A percentile compares a stretch with the other conserved stretches of the same genome.
These are phyloP conservation scores for Oryza nivara DNA, from an alignment of 176 grass and related monocot genomes.

Conservation along the genomic window DNA sequence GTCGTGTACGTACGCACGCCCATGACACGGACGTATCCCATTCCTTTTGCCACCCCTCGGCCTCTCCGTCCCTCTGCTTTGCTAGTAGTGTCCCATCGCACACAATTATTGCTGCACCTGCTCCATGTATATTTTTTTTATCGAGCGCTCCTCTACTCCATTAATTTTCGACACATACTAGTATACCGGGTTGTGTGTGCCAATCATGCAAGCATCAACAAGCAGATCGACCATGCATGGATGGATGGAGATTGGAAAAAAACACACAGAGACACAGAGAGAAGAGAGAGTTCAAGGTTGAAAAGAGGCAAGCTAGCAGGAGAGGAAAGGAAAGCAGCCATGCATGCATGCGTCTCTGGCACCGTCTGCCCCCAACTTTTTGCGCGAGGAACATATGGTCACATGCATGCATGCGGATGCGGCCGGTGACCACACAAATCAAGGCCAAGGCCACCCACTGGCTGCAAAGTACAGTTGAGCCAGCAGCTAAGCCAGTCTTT, in stretches of 20 bases:
- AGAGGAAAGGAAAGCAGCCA: background rate
- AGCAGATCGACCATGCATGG: background rate
- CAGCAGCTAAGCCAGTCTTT: constrained; percentile 1
- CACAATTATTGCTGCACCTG: background rate
- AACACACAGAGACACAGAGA: background rate
- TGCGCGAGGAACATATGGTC: constrained; percentile 48
- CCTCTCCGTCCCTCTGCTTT: background rate
- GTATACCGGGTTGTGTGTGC: background rate
- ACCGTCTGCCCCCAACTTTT: constrained; percentile 31
- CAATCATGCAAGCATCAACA: constrained; percentile 28
- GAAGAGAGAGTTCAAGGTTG: background rate
- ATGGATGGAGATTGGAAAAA: background rate
- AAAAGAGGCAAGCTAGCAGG: background rate
- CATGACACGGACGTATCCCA: background rate
- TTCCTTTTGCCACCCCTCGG: background rate
- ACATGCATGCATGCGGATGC: constrained; percentile 27
- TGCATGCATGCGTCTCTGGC: constrained; percentile 7
- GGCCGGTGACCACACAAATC: constrained; percentile 6
- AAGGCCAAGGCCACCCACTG: background rate
- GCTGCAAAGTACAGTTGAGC: constrained; percentile 38
- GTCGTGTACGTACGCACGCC: constrained; percentile 31
- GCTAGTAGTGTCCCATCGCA: too few relatives aligned
- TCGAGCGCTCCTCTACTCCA: too few relatives aligned
- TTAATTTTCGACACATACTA: too few relatives aligned
- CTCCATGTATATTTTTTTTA: background rate